Evolutionary conservation across 2,329 filamentous ascomycete species (phyloP).

Genomic region (Escovopsis sp.): DNA sequence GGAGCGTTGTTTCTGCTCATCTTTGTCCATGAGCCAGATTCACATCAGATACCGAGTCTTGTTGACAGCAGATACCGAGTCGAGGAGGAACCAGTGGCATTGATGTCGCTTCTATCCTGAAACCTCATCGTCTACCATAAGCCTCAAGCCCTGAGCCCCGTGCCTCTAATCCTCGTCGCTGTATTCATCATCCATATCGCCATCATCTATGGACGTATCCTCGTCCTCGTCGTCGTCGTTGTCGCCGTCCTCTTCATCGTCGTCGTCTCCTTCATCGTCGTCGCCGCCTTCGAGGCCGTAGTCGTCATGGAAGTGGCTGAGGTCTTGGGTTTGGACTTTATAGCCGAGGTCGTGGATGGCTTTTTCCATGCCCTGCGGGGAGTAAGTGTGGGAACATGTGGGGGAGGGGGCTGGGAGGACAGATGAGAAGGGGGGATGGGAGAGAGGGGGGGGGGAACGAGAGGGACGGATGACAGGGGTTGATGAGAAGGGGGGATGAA

Average conservation of each 20-base stretch:
- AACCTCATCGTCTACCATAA: background rate
- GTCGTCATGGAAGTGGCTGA: conserved; percentile 75
- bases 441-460: too few relatives aligned
- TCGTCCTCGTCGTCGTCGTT: conserved; percentile 16
- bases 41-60: too few relatives aligned
- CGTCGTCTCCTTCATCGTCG: conserved; percentile 36
- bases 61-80: too few relatives aligned
- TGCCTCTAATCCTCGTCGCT: background rate
- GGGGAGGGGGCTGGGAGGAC: too few relatives aligned
- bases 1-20: too few relatives aligned
- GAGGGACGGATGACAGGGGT: too few relatives aligned
- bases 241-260: conserved; percentile 28
- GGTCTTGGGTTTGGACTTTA: conserved; percentile 54
- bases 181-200: conserved; percentile 2
- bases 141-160: background rate
- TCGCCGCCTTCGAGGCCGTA: conserved; percentile 65
- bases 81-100: too few relatives aligned
- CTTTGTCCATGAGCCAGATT: too few relatives aligned
- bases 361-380: conserved; percentile 51
- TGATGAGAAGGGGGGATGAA: background rate
- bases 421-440: too few relatives aligned
- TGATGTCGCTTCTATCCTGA: too few relatives aligned
- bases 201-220: conserved; percentile 2
- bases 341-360: conserved; percentile 66
- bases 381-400: conserved; percentile 5